Evolutionary conservation across 2,329 filamentous ascomycete species (phyloP).

Genomic region (Chlorencoelia australis): DNA sequence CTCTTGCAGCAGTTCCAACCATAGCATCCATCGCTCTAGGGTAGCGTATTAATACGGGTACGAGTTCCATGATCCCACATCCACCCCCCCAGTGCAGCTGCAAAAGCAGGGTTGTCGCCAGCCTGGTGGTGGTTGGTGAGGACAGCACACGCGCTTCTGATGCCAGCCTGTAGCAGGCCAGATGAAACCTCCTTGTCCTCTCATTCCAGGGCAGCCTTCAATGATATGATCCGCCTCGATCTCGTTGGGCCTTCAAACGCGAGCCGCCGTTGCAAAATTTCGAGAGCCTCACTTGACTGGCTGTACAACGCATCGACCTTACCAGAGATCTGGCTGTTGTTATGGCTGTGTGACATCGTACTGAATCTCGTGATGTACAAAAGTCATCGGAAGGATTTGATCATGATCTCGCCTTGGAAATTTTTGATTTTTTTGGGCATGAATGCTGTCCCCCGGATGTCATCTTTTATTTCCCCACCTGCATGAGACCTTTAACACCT

Average conservation of each 20-base stretch:
- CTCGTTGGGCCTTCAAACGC: constrained; percentile 24
- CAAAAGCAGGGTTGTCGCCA: constrained; percentile 19
- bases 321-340: constrained; percentile 21
- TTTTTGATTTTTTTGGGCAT: constrained; percentile 13
- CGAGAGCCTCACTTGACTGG: constrained; percentile 22
- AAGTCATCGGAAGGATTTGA: constrained; percentile 7
- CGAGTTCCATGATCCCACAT: too few species aligned
- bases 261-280: constrained; percentile 18
- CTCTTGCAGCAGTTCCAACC: too few species aligned
- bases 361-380: constrained; percentile 14
- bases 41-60: too few species aligned
- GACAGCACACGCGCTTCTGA: constrained; percentile 23
- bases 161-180: constrained; percentile 12
- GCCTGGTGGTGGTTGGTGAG: constrained; percentile 16
- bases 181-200: constrained; percentile 8
- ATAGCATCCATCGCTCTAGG: too few species aligned
- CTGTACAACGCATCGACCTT: constrained; percentile 41
- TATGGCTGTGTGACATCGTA: constrained; percentile 18
- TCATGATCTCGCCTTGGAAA: constrained; percentile 9
- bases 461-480: constrained; percentile 14
- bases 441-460: constrained; percentile 17
- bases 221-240: constrained; percentile 21
- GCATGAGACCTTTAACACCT: constrained; percentile 4
- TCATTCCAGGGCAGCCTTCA: constrained; percentile 16
- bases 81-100: constrained; percentile 15